Percentiles rank a stretch among this genome's conserved stretches.
Evolutionary conservation across 2,329 filamentous ascomycete genomes (phyloP).

Genomic region (Paecilomyces sp.): DNA sequence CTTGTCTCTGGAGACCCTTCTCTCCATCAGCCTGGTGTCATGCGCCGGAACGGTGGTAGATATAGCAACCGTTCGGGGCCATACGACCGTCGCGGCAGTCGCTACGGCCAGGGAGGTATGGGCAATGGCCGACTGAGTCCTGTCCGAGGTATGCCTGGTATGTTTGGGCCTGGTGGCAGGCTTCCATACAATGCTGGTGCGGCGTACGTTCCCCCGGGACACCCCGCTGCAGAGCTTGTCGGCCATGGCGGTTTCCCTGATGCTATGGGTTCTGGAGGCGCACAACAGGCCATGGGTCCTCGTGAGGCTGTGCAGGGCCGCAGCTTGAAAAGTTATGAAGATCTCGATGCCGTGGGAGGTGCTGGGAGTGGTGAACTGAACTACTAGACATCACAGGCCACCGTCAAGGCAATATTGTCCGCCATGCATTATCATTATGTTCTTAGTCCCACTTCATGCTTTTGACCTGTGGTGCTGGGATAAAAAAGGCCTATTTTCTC

Average conservation of each 20-base stretch:
- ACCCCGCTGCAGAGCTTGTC: slow-evolving; percentile 30
- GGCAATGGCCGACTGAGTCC: slow-evolving; percentile 42
- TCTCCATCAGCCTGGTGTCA: slow-evolving; percentile 54
- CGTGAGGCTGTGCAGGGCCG: slow-evolving; percentile 87
- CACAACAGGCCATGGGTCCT: slow-evolving; percentile 67
- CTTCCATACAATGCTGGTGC: slow-evolving; percentile 22
- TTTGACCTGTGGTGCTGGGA: background rate
- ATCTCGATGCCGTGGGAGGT: slow-evolving; percentile 77
- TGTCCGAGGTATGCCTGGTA: slow-evolving; percentile 26
- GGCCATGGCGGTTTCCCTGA: slow-evolving; percentile 39
- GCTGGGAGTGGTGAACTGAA: slow-evolving; percentile 77
- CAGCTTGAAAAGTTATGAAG: slow-evolving; percentile 94
- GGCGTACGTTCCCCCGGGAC: slow-evolving; percentile 31
- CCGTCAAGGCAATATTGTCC: background rate
- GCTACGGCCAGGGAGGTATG: slow-evolving; percentile 44
- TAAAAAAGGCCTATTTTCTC: background rate
- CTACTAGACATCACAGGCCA: slow-evolving; percentile 51
- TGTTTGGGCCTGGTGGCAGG: slow-evolving; percentile 27
- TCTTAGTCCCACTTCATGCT: background rate
- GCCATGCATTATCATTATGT: background rate
- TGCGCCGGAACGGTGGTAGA: slow-evolving; percentile 60
- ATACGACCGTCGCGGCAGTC: slow-evolving; percentile 60
- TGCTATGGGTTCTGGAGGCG: slow-evolving; percentile 56
- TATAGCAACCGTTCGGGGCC: slow-evolving; percentile 62
- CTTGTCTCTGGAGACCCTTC: slow-evolving; percentile 32